phyloP scores from a whole-genome alignment of 169 alveolate genomes.

The Fabrea salina region DNA sequence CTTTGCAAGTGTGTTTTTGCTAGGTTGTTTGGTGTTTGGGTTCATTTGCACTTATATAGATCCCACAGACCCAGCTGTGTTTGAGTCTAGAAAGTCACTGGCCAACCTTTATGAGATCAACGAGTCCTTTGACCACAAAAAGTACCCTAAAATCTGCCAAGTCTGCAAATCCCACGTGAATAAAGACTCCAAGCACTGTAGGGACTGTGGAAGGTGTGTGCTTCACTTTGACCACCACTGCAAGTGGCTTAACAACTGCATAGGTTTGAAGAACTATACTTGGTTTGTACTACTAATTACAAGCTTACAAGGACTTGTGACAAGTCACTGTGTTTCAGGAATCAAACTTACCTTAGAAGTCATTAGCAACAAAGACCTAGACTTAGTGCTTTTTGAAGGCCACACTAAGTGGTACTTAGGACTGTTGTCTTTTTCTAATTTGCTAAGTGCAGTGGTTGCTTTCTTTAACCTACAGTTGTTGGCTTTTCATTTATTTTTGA shows the following conservation, averaged over 20 bases:
- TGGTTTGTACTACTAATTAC: conserved; percentile 21
- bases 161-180: conserved; percentile 45
- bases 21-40: neutral
- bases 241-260: conserved; percentile 60
- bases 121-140: neutral
- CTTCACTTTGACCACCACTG: conserved; percentile 47
- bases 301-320: neutral
- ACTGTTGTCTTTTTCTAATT: neutral
- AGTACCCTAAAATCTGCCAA: conserved; percentile 32
- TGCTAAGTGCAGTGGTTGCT: neutral
- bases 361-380: too few relatives aligned
- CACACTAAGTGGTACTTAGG: neutral
- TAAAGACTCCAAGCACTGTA: conserved; percentile 48
- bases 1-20: neutral
- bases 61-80: conserved; percentile 38
- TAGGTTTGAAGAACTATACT: conserved; percentile 49
- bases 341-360: neutral
- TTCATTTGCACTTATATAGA: conserved; percentile 22
- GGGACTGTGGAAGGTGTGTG: conserved; percentile 46
- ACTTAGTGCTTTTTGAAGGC: neutral
- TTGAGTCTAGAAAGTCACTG: conserved; percentile 10
- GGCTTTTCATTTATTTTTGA: conserved; percentile 17
- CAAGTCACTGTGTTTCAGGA: neutral
- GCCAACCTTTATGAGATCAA: neutral
- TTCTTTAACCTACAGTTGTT: neutral